Conservation (phyloP, 495 filamentous ascomycete genomes). For the Penicillium longicatenatum region DNA sequence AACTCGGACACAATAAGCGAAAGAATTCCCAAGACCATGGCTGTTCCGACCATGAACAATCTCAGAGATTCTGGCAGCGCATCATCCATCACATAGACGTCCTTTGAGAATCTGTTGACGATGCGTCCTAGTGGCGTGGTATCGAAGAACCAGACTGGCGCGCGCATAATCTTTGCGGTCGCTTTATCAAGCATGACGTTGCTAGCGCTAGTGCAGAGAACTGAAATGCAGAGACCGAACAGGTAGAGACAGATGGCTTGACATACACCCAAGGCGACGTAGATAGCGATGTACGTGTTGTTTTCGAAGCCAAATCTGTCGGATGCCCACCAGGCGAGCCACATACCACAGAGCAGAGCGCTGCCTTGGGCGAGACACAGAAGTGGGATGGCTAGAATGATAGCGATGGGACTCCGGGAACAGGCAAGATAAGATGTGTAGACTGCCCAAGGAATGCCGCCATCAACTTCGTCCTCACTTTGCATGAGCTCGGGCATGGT, state of each 20-base stretch:
- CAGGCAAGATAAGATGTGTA: neutral
- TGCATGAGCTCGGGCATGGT: neutral
- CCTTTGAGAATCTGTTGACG: neutral
- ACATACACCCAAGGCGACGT: neutral
- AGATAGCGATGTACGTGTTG: neutral
- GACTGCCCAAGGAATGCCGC: neutral
- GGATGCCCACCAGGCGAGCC: neutral
- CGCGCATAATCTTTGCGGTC: neutral
- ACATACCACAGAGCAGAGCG: neutral
- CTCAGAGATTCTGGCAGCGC: neutral
- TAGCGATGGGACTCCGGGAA: neutral
- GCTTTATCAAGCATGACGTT: slow-evolving; percentile 1
- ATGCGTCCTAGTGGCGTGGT: neutral
- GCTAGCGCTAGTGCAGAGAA: neutral
- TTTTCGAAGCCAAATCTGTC: neutral
- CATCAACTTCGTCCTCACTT: neutral
- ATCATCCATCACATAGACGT: slow-evolving; percentile 1
- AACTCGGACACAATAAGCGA: neutral
- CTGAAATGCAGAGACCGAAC: neutral
- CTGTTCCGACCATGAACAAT: neutral
- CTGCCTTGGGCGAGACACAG: neutral
- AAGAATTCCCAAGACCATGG: neutral
- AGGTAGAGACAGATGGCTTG: neutral
- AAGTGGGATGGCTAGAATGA: neutral
- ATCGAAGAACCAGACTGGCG: slow-evolving; percentile 3